Evolutionary conservation across 2,329 filamentous ascomycete genomes (phyloP).

Genomic region (Venturia oleaginea): DNA sequence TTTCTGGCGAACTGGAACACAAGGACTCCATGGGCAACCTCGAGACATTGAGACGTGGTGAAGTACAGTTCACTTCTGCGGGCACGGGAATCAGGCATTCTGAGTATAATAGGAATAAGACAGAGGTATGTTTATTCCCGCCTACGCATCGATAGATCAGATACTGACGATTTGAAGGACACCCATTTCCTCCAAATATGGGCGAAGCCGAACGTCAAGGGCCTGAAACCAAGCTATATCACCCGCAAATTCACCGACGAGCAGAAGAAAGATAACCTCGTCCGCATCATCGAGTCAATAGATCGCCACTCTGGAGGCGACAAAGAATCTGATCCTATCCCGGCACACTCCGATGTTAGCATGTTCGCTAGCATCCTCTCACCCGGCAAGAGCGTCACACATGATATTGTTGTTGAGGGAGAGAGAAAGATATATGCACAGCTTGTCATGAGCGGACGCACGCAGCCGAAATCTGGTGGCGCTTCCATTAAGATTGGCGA

Average conservation of each 20-base stretch:
- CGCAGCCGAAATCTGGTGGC: conserved; percentile 56
- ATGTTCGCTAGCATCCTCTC: conserved; percentile 71
- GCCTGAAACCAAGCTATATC: conserved; percentile 67
- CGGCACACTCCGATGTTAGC: conserved; percentile 73
- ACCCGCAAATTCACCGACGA: conserved; percentile 65
- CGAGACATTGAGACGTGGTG: conserved; percentile 65
- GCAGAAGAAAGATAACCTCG: conserved; percentile 60
- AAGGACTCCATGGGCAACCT: conserved; percentile 70
- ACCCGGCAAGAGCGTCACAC: conserved; percentile 57
- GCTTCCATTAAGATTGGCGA: conserved; percentile 63
- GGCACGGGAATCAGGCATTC: conserved; percentile 72
- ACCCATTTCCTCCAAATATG: conserved; percentile 87
- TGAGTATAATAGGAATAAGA: conserved; percentile 67
- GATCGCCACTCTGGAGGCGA: conserved; percentile 57
- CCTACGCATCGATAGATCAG: too few relatives aligned
- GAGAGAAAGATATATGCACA: conserved; percentile 70
- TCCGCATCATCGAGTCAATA: conserved; percentile 67
- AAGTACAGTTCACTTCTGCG: conserved; percentile 87
- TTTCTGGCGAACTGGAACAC: conserved; percentile 80
- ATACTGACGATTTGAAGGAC: conserved; percentile 27
- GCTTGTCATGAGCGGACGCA: conserved; percentile 55
- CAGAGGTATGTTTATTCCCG: conserved; percentile 31
- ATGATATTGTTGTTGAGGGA: conserved; percentile 59
- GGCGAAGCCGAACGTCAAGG: conserved; percentile 68
- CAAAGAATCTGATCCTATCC: conserved; percentile 59